phyloP scores from a whole-genome alignment of 768 basidiomycete species.

The Harrya chromipes region DNA sequence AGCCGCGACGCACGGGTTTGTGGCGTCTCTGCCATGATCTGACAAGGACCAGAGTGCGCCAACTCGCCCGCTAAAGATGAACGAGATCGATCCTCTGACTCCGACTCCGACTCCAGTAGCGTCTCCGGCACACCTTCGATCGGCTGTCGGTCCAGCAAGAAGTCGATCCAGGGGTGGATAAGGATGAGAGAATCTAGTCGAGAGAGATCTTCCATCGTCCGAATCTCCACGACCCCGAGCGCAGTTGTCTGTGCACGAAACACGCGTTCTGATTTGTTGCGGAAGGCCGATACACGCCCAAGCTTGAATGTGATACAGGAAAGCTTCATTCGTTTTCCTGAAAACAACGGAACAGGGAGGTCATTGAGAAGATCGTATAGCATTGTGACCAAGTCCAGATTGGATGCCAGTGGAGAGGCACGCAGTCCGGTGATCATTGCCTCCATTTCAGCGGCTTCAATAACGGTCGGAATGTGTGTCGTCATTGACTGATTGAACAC shows the following conservation, averaged over 20 bases:
- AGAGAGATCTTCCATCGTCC: background rate
- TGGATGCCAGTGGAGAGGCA: background rate
- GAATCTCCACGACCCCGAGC: conserved; percentile 1
- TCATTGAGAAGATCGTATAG: background rate
- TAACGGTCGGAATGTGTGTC: background rate
- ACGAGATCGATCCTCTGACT: too few relatives aligned
- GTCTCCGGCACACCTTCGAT: too few relatives aligned
- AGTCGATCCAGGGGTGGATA: conserved; percentile 5
- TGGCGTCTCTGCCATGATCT: too few relatives aligned
- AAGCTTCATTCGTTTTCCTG: background rate
- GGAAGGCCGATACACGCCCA: background rate
- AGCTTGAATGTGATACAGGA: conserved; percentile 1
- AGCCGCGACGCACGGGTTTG: too few relatives aligned
- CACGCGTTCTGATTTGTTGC: background rate
- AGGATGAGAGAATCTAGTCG: background rate
- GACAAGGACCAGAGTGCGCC: too few relatives aligned
- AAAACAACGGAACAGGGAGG: background rate
- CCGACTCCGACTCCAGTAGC: too few relatives aligned
- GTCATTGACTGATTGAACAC: background rate
- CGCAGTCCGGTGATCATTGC: background rate
- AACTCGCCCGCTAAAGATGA: too few relatives aligned
- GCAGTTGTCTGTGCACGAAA: background rate
- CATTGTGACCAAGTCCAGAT: background rate
- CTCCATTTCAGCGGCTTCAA: background rate
- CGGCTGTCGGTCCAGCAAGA: background rate